Percentiles rank a stretch among this genome's conserved stretches.
These are phyloP conservation scores for Brettanomyces custersianus DNA, from an alignment of 805 yeast species.

Conservation along the genomic window DNA sequence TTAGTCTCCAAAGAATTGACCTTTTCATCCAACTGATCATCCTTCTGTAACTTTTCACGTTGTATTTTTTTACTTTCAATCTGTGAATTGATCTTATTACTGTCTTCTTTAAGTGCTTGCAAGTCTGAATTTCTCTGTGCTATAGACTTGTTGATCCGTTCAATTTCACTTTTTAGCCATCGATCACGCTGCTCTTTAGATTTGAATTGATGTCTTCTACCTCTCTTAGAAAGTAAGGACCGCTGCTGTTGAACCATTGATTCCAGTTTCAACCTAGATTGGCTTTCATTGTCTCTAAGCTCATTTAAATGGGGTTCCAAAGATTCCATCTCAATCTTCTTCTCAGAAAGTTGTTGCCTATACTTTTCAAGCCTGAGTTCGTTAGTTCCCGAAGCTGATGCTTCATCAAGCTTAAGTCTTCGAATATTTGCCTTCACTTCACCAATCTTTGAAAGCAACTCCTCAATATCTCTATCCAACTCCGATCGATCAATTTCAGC, in stretches of 20 bases:
- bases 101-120: conserved; percentile 5
- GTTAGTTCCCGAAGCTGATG: conserved; percentile 9
- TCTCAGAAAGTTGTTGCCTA: conserved; percentile 23
- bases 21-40: conserved; percentile 10
- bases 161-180: conserved; percentile 55
- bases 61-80: conserved; percentile 13
- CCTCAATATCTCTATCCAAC: conserved; percentile 39
- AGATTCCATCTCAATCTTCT: conserved; percentile 28
- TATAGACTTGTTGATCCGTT: conserved; percentile 19
- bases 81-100: conserved; percentile 20
- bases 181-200: conserved; percentile 50
- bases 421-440: conserved; percentile 27
- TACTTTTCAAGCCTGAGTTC: conserved; percentile 15
- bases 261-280: conserved; percentile 32
- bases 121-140: conserved; percentile 8
- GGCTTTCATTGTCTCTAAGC: conserved; percentile 31
- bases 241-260: conserved; percentile 43
- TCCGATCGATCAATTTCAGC: conserved; percentile 48
- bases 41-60: conserved; percentile 5
- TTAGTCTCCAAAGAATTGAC: conserved; percentile 13
- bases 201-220: conserved; percentile 52
- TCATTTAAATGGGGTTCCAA: conserved; percentile 33
- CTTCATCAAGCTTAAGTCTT: conserved; percentile 25
- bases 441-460: conserved; percentile 38
- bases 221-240: conserved; percentile 59